phyloP scores from a whole-genome alignment of 257 asterid genomes.

The Rehmannia glutinosa region DNA sequence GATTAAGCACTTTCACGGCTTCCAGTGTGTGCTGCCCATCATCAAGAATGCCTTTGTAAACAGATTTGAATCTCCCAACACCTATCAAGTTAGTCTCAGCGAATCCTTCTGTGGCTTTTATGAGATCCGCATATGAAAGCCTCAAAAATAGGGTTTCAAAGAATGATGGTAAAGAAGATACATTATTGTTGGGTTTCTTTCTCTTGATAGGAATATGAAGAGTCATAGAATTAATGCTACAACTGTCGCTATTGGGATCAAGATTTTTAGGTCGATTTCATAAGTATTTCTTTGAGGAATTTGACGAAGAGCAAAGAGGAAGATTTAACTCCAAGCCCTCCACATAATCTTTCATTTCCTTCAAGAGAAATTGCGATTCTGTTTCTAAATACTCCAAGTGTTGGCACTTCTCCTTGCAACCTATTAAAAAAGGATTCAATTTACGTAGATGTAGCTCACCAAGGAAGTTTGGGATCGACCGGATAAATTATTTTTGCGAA shows the following conservation, averaged over 20 bases:
- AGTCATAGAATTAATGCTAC: neutral
- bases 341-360: constrained; percentile 9
- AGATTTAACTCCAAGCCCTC: constrained; percentile 4
- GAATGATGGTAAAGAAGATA: neutral
- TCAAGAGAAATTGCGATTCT: neutral
- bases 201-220: neutral
- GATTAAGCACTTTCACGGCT: constrained; percentile 24
- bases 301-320: neutral
- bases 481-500: constrained; percentile 18
- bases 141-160: neutral
- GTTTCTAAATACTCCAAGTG: no score
- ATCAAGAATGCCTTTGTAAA: constrained; percentile 24
- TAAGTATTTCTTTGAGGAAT: neutral
- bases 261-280: neutral
- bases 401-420: constrained; percentile 15
- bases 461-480: constrained; percentile 17
- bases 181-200: neutral
- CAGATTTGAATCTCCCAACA: no score
- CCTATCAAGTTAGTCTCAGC: constrained; percentile 18
- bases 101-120: constrained; percentile 15
- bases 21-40: neutral
- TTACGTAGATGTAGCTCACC: neutral
- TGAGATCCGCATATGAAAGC: constrained; percentile 21
- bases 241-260: neutral
- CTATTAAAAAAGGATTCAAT: constrained; percentile 22